phyloP scores from a whole-genome alignment of 305 asterid species.

The Fraxinus xanthoxyloides region DNA sequence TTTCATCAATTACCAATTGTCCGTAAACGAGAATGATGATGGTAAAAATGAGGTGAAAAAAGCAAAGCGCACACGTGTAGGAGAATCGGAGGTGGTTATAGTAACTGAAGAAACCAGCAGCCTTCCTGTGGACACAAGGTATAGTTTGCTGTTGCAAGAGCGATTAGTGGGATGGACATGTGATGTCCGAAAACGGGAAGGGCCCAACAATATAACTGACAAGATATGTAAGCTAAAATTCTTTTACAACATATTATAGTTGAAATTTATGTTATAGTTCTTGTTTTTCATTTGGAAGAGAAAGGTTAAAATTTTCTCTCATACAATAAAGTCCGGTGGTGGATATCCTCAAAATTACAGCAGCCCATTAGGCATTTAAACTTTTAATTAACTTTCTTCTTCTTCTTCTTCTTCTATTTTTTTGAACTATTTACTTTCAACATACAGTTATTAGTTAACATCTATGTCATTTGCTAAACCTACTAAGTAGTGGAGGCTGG shows the following conservation, averaged over 20 bases:
- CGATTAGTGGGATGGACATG: neutral
- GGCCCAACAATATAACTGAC: neutral
- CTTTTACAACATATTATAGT: neutral
- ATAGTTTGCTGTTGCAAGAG: neutral
- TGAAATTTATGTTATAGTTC: neutral
- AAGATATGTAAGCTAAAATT: neutral
- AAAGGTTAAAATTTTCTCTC: too few relatives aligned
- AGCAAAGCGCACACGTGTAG: neutral
- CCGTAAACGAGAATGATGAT: neutral
- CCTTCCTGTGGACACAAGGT: neutral
- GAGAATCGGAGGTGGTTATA: neutral
- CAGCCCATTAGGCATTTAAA: too few relatives aligned
- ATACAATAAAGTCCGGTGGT: too few relatives aligned
- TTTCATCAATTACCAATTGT: neutral
- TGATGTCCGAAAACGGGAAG: neutral
- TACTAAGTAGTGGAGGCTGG: neutral
- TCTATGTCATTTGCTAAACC: too few relatives aligned
- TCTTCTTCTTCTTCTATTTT: too few relatives aligned
- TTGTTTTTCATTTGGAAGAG: too few relatives aligned
- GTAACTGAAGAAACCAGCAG: neutral
- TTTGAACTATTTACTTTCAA: too few relatives aligned
- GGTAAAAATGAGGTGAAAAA: neutral
- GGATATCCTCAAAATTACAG: too few relatives aligned
- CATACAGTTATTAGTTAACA: too few relatives aligned
- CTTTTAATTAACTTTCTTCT: too few relatives aligned